Base-by-base conservation (phyloP, 2,329 filamentous ascomycete species). In the Rhynchosporium agropyri region DNA sequence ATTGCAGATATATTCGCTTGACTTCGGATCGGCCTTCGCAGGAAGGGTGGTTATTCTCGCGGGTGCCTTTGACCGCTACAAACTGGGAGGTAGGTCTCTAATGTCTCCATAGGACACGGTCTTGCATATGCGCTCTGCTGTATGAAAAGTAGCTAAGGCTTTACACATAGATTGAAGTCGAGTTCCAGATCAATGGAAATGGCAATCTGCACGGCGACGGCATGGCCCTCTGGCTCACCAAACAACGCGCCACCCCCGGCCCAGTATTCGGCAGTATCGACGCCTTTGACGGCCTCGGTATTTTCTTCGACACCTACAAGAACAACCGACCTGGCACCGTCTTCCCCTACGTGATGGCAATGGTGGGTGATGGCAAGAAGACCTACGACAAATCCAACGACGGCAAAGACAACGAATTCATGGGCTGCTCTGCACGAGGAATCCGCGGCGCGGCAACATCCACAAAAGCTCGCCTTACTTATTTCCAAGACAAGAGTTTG, bases 271-370 rank as follows among this genome's bases (percentile, higher is more conserved):
- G 95, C 57, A 89, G 88, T 69, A 82, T 84, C 36, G 94, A 99
- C 79, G 86, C 86, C 68, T 99, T 98, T 71, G 94, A 99, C 76
- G 95, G 95, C 4, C 84, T 99, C 53, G 95, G 92, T 60, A 84
- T 99, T 77, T 98, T 76, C 81, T 86, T 99, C 79, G 95, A 99
- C 76, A 99, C 95, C 50, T 99, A 99, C 84, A 99, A 99, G 87
- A 99, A 99, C 82, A 97, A 97, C 81, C 88, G 95, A 13, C 94
- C 95, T 0, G 95, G 95, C 49, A 89, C 92, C 48, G 90, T 97
- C 53, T 99, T 99, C 79, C 95, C 95, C 57, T 97, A 97, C 75
- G 89, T 99, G 73, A 97, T 98, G 93, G 94, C 93, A 67, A 98
- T 98, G 95, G 83, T 92, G 70, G 95, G 95, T 64, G 95, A 99